Conservation (phyloP, 345 rosid genomes). For the Angophora floribunda region DNA sequence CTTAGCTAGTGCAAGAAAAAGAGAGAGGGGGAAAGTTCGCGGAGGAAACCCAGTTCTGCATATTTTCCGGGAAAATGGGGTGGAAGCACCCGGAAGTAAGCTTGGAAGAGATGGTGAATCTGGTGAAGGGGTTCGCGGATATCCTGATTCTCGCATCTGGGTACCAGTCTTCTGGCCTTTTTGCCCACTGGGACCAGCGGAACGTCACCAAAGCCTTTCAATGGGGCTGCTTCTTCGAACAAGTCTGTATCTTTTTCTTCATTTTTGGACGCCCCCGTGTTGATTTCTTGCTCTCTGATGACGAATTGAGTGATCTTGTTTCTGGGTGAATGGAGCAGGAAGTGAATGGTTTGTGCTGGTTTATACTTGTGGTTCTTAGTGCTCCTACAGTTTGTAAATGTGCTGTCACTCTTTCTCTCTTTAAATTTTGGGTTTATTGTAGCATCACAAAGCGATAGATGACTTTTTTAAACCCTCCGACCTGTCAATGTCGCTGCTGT, state of each 20-base stretch:
- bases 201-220: slow-evolving; percentile 55
- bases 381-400: neutral
- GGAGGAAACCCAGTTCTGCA: neutral
- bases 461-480: neutral
- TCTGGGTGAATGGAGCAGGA: neutral
- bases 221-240: slow-evolving; percentile 76
- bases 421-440: neutral
- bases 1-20: neutral
- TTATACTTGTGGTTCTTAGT: neutral
- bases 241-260: slow-evolving; percentile 12
- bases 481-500: neutral
- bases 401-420: neutral
- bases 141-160: slow-evolving; percentile 68
- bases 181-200: slow-evolving; percentile 55
- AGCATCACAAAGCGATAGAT: neutral
- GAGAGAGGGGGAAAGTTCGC: neutral
- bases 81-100: slow-evolving; percentile 63
- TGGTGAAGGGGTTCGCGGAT: slow-evolving; percentile 70
- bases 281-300: neutral
- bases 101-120: slow-evolving; percentile 44
- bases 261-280: neutral
- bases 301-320: neutral
- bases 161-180: slow-evolving; percentile 65
- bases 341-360: neutral
- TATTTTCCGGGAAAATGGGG: slow-evolving; percentile 21